Base-by-base conservation (phyloP, 2,329 filamentous ascomycete genomes). In the Calonectria naviculata region DNA sequence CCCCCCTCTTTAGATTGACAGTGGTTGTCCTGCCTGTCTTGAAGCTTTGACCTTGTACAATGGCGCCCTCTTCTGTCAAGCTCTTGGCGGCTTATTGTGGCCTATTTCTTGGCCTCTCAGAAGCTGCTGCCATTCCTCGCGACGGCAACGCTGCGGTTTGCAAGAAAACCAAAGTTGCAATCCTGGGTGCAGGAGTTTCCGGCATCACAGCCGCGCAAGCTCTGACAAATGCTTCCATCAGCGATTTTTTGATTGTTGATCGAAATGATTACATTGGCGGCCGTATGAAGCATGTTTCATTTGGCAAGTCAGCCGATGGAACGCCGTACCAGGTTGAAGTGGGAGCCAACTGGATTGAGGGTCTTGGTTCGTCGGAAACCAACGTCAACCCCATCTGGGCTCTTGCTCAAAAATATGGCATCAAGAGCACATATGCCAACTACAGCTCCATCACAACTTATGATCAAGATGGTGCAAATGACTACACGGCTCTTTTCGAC, bases 201-300 rank as follows among this genome's bases (percentile, higher is more conserved):
- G 91, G 91, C 7, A 89, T 93, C 38, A 89, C 90, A 12, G 90
- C 91, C 15, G 91, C 91, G 24, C 90, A 93, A 85, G 87, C 91
- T 3, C 80, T 93, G 5, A 81, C 85, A 8, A 92, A 93, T 65
- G 85, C 87, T 3, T 92, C 90, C 0, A 82, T 93, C 6, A 82
- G 85, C 0, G 91, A 93, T 71, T 93, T 93, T 71, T 65, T 93
- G 12, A 90, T 93, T 49, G 80, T 93, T 3, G 92, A 93, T 71
- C 89, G 91, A 71, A 90, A 91, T 19, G 84, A 88, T 69, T 85
- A 88, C 17, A 88, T 93, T 68, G 92, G 92, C 1, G 92, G 92
- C 1, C 87, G 91, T 8, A 86, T 91, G 41, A 82, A 82, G 19
- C 87, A 92, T 71, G 86, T 86, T 0, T 82, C 84, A 0, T 93